phyloP scores from a whole-genome alignment of 352 stramenopile species.

The Phytophthora sp. region DNA sequence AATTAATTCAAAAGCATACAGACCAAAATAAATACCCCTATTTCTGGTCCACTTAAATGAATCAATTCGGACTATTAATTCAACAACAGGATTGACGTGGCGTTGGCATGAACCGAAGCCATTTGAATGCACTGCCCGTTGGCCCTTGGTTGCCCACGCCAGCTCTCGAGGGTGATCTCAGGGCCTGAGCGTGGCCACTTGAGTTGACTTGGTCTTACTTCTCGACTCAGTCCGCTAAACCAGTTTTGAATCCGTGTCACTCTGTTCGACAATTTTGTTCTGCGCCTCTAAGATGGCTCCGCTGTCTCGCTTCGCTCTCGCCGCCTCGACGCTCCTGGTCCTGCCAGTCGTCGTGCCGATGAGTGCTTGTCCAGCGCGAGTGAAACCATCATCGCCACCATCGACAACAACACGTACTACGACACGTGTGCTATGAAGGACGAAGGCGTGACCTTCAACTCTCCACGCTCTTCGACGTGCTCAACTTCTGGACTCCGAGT shows the following conservation, averaged over 20 bases:
- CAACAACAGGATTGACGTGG: slow-evolving; percentile 1
- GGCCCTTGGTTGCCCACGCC: background rate
- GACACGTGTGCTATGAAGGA: slow-evolving; percentile 48
- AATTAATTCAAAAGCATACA: too few species aligned
- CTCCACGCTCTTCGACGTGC: slow-evolving; percentile 48
- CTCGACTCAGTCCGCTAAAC: background rate
- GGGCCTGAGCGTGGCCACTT: slow-evolving; percentile 22
- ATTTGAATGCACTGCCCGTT: slow-evolving; percentile 5
- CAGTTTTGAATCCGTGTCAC: slow-evolving; percentile 26
- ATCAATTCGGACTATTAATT: slow-evolving; percentile 12
- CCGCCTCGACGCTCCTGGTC: slow-evolving; percentile 30
- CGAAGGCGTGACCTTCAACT: slow-evolving; percentile 58
- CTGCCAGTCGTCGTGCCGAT: slow-evolving; percentile 16
- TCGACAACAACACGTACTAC: slow-evolving; percentile 59
- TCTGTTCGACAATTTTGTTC: slow-evolving; percentile 22
- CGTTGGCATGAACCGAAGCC: slow-evolving; percentile 11
- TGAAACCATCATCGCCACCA: slow-evolving; percentile 40
- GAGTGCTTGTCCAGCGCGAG: slow-evolving; percentile 47
- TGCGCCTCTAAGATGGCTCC: slow-evolving; percentile 11
- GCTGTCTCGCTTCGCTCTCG: slow-evolving; percentile 18
- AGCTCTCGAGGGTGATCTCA: too few species aligned
- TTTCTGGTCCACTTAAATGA: background rate
- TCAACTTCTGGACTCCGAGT: slow-evolving; percentile 49
- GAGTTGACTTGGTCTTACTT: background rate
- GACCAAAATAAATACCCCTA: too few species aligned